These are phyloP conservation scores for Teratosphaeria destructans DNA, from an alignment of 2,329 filamentous ascomycete species.

Conservation along the genomic window DNA sequence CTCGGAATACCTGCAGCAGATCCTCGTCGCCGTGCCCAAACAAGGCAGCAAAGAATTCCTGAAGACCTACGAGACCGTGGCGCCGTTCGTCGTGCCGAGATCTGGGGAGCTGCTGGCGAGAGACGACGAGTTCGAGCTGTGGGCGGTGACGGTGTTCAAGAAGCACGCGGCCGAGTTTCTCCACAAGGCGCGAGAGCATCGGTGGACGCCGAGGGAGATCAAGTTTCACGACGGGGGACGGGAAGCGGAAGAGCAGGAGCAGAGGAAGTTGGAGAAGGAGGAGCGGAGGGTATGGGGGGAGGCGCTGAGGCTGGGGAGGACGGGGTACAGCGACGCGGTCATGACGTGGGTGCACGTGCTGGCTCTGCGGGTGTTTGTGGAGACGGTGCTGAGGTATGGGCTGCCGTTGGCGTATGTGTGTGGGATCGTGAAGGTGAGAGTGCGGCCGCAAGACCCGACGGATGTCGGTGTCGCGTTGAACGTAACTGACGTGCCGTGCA, in stretches of 20 bases:
- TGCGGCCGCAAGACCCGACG: neutral
- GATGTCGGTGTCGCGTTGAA: no score
- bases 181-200: constrained; percentile 82
- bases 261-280: constrained; percentile 70
- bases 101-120: constrained; percentile 69
- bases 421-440: constrained; percentile 65
- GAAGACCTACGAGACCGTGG: constrained; percentile 75
- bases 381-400: constrained; percentile 94
- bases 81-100: constrained; percentile 87
- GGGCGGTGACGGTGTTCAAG: constrained; percentile 85
- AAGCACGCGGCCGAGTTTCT: constrained; percentile 80
- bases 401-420: constrained; percentile 83
- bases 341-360: constrained; percentile 95
- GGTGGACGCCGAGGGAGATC: constrained; percentile 92
- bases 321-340: constrained; percentile 90
- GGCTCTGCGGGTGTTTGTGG: constrained; percentile 85
- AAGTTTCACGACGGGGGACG: constrained; percentile 83
- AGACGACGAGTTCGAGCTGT: constrained; percentile 84
- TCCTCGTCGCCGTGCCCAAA: constrained; percentile 79
- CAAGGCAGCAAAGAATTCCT: constrained; percentile 78
- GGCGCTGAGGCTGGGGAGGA: constrained; percentile 72
- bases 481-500: constrained; percentile 27
- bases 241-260: constrained; percentile 80
- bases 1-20: constrained; percentile 93
- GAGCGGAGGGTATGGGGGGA: constrained; percentile 91